Base-by-base conservation (phyloP, 306 rosid genomes). In the Rubus parviflorus region DNA sequence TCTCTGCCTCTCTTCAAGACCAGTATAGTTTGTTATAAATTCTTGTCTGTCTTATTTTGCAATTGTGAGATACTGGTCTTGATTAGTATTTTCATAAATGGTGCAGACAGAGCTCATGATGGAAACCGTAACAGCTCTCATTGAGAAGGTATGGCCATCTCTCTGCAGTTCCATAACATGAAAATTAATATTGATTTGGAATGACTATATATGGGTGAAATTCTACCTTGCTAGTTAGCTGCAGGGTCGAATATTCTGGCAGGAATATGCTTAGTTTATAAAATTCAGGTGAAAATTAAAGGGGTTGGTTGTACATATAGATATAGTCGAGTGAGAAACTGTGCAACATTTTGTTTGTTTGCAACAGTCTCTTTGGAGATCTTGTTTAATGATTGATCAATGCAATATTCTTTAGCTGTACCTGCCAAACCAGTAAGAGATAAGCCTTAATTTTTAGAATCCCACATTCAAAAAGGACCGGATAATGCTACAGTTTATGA, bases 71-170 rank as follows among this genome's bases (percentile, higher is more conserved):
- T 60, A 11, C 66, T 60, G 9, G n/a, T 43, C 35, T 30, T 30
- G 15, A 61, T 14, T 14, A 62, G 2, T 35, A 6, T 4, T 45
- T 19, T 35, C 22, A 19, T 45, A n/a, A 43, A 25, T 75, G 67
- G 14, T 75, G 78, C 78, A 75, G 77, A 40, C 51, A 0, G 73
- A 72, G 58, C 56, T 72, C 16, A 72, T 72, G 77, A 48, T 35
- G 47, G 81, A 78, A 8, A 67, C 72, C 12, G 8, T 61, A 46
- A 22, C 56, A 45, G 35, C 40, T 47, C 65, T 79, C 6, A 30
- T 37, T 3, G 77, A 72, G n/a, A 72, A 64, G 77, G 82, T 78
- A 57, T 58, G 73, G 41, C 64, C 35, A 30, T 30, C 35, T 30
- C 35, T 30, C 35, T 30, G 16, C 56, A 43, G 46, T 35, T 72